phyloP scores from a whole-genome alignment of 202 grass and related monocot genomes.

The Panicum hallii region DNA sequence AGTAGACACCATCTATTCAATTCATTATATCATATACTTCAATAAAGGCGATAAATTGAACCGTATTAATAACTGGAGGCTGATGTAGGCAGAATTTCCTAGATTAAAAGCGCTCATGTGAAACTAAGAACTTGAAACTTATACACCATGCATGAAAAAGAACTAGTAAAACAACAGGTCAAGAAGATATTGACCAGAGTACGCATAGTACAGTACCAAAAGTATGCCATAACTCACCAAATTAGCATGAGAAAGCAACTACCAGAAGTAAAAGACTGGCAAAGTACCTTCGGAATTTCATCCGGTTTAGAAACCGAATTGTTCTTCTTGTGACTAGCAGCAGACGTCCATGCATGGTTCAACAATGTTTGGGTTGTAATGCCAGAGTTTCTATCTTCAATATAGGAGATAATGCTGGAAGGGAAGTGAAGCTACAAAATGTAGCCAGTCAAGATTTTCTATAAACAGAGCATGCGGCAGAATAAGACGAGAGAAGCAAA shows the following conservation, averaged over 20 bases:
- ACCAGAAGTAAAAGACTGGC: slow-evolving; percentile 14
- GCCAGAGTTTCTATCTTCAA: slow-evolving; percentile 87
- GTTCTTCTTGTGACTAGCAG: slow-evolving; percentile 72
- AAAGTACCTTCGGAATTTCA: slow-evolving; percentile 75
- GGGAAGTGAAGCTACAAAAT: slow-evolving; percentile 77
- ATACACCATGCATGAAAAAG: slow-evolving; percentile 15
- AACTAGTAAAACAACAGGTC: slow-evolving; percentile 6
- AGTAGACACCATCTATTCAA: background rate
- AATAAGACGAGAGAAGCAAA: slow-evolving; percentile 36
- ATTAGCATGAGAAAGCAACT: background rate
- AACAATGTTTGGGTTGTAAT: slow-evolving; percentile 85
- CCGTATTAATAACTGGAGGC: background rate
- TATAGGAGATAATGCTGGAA: slow-evolving; percentile 86
- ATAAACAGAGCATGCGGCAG: background rate
- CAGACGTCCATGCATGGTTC: slow-evolving; percentile 81
- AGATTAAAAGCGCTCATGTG: background rate
- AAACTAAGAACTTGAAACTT: slow-evolving; percentile 9
- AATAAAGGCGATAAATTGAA: background rate
- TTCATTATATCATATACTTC: background rate
- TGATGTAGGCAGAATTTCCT: background rate
- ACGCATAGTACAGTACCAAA: background rate
- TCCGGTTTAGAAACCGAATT: slow-evolving; percentile 60
- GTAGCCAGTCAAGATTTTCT: slow-evolving; percentile 12
- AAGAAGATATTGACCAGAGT: slow-evolving; percentile 2
- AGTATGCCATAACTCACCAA: background rate